Evolutionary conservation across 768 basidiomycete genomes (phyloP), one percentile per base, ranked within the genome.

Genomic region (Pleurotus tuber-regium): DNA sequence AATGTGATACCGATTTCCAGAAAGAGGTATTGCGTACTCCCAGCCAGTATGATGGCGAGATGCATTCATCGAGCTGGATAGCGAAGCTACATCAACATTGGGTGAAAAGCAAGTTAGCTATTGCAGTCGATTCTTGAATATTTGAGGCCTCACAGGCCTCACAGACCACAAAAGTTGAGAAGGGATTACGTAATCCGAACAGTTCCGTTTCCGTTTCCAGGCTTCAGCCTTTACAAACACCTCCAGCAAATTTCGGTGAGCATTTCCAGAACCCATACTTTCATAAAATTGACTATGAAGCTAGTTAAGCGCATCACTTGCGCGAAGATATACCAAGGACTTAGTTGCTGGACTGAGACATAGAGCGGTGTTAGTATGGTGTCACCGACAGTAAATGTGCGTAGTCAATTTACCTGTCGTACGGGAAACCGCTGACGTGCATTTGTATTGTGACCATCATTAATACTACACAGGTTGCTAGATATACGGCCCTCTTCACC

Each of bases 401-500:
- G 86, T 73, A 44, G 25, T n/a, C 41, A 19, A n/a, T 19, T 14
- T 43, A 19, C 54, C 18, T 39, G 11, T 41, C 18, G 18, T 36
- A 18, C 21, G 47, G 35, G 26, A 42, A 31, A 43, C 42, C 12
- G 47, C 35, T 24, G 18, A 31, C 14, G 24, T 24, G 26, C 35
- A 9, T 46, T n/a, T 29, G 24, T n/a, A 48, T 23, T 7, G 29
- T 48, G 25, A 21, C n/a, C 43, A 16, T 26, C 11, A 28, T 29
- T 29, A 5, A 18, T 48, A 16, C 19, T 35, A 63, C 28, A 12
- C 67, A 95, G 96, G 96, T 96, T 68, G 87, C 88, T 63, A 90
- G 96, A 64, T 98, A 96, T 71, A 86, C 92, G 16, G 93, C 95
- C 44, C 83, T 99, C 60, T 71, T 87, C 57, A 78, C 84, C 36